These are phyloP conservation scores for Ottelia alismoides DNA, from an alignment of 106 monocot genomes.

Conservation along the genomic window DNA sequence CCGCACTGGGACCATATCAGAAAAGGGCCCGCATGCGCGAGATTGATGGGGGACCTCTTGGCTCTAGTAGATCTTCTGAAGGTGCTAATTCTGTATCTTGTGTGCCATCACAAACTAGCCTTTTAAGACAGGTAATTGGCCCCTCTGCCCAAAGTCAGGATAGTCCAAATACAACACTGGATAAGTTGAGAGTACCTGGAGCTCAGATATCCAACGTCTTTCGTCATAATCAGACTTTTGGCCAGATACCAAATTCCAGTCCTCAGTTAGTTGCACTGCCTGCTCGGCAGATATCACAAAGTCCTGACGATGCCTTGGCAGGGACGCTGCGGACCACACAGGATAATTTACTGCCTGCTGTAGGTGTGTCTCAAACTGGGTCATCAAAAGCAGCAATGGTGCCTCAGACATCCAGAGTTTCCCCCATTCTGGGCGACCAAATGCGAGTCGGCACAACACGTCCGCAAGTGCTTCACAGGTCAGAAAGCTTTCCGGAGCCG, in stretches of 20 bases:
- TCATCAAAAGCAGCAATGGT: too few relatives aligned
- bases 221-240: constrained; percentile 14
- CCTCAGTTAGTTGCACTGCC: background rate
- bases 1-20: constrained; percentile 1
- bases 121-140: background rate
- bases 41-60: too few relatives aligned
- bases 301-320: too few relatives aligned
- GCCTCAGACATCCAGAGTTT: too few relatives aligned
- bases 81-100: too few relatives aligned
- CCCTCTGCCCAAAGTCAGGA: background rate
- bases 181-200: background rate
- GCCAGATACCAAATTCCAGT: background rate
- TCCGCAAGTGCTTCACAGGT: background rate
- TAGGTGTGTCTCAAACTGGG: background rate
- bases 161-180: background rate
- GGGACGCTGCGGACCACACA: too few relatives aligned
- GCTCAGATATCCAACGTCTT: too few relatives aligned
- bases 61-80: too few relatives aligned
- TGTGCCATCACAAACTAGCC: too few relatives aligned
- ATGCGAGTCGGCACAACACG: too few relatives aligned
- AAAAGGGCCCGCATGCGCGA: background rate
- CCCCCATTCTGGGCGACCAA: too few relatives aligned
- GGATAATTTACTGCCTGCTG: background rate
- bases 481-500: constrained; percentile 16
- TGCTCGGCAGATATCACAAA: constrained; percentile 9